phyloP scores from a whole-genome alignment of 2,329 filamentous ascomycete genomes.

The Hirsutella minnesotensis region DNA sequence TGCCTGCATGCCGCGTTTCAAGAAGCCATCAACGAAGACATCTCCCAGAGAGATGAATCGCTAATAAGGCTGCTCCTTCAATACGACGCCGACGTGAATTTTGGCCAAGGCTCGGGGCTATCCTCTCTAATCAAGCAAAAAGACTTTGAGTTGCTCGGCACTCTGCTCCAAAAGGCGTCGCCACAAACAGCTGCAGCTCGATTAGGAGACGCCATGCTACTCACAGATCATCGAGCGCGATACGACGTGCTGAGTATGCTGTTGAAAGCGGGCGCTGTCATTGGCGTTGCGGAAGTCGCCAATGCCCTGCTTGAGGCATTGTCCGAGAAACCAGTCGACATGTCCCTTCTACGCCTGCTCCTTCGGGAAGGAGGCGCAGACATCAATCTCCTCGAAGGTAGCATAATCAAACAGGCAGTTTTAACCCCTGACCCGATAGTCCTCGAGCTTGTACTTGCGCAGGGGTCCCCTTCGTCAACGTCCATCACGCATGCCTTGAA shows the following conservation, averaged over 20 bases:
- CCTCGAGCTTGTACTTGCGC: slow-evolving; percentile 32
- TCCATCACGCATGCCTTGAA: slow-evolving; percentile 32
- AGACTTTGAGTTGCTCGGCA: slow-evolving; percentile 32
- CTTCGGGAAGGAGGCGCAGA: slow-evolving; percentile 40
- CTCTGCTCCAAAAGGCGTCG: slow-evolving; percentile 32
- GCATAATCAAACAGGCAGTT: slow-evolving; percentile 28
- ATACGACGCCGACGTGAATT: slow-evolving; percentile 42
- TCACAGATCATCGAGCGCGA: slow-evolving; percentile 28
- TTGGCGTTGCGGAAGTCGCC: slow-evolving; percentile 29
- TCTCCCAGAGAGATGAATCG: slow-evolving; percentile 33
- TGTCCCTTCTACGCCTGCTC: slow-evolving; percentile 34
- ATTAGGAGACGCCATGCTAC: slow-evolving; percentile 34
- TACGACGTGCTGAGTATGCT: slow-evolving; percentile 35
- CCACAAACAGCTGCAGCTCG: slow-evolving; percentile 35
- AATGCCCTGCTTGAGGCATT: slow-evolving; percentile 30
- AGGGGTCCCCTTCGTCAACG: slow-evolving; percentile 30
- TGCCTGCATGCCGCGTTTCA: slow-evolving; percentile 38
- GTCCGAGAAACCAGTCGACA: slow-evolving; percentile 33
- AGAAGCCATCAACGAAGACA: slow-evolving; percentile 37
- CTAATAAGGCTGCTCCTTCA: slow-evolving; percentile 40
- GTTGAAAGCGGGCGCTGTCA: slow-evolving; percentile 30
- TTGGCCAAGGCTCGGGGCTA: slow-evolving; percentile 37
- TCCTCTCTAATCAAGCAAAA: slow-evolving; percentile 34
- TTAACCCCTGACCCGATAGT: slow-evolving; percentile 33
- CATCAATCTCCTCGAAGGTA: slow-evolving; percentile 35